A percentile compares a stretch with the other conserved stretches of the same genome.
phyloP scores from a whole-genome alignment of 1,139 yeast genomes.

The Meyerozyma athensensis region DNA sequence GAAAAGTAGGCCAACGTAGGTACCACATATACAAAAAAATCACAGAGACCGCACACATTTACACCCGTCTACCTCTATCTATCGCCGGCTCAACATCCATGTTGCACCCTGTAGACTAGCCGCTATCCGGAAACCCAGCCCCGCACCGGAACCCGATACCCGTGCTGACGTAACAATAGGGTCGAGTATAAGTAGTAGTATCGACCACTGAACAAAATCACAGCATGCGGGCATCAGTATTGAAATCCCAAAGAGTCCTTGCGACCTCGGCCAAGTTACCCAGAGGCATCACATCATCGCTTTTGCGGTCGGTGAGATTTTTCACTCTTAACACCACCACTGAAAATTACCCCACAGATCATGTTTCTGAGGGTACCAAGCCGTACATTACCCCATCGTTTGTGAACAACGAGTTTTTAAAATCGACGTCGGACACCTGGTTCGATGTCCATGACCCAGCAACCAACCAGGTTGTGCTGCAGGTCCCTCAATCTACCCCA shows the following conservation, averaged over 20 bases:
- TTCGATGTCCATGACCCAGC: constrained; percentile 76
- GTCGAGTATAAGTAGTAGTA: background rate
- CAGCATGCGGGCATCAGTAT: background rate
- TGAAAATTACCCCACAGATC: constrained; percentile 42
- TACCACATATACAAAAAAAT: no score
- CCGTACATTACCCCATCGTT: constrained; percentile 55
- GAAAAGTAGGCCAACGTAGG: background rate
- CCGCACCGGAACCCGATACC: constrained; percentile 2
- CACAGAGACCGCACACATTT: no score
- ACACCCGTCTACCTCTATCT: background rate
- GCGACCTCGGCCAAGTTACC: background rate
- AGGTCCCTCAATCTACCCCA: constrained; percentile 70
- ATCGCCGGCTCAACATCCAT: background rate
- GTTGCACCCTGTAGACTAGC: background rate
- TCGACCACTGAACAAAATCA: background rate
- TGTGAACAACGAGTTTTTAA: constrained; percentile 53
- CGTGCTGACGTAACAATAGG: background rate
- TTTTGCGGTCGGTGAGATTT: background rate
- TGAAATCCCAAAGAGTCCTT: background rate
- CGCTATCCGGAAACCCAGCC: background rate
- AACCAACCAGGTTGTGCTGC: constrained; percentile 60
- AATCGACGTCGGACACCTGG: constrained; percentile 57
- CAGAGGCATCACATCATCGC: background rate
- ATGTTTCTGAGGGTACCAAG: constrained; percentile 33
- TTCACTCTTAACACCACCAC: constrained; percentile 30